Percentiles rank a stretch among this genome's conserved stretches.
These are phyloP conservation scores for Acmispon strigosus DNA, from an alignment of 306 rosid species.

Conservation along the genomic window DNA sequence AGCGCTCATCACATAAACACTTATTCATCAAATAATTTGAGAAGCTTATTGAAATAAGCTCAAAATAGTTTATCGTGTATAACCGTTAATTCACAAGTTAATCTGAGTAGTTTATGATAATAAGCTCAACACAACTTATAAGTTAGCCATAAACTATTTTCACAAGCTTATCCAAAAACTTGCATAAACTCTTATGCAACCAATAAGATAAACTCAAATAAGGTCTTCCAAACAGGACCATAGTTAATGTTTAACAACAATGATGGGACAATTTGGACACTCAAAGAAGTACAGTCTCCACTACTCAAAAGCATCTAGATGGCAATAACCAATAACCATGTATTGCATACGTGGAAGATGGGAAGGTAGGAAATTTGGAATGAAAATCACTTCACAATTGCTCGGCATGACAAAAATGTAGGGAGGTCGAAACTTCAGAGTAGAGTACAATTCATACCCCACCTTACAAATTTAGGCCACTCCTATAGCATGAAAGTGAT, in stretches of 20 bases:
- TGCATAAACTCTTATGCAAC: too few relatives aligned
- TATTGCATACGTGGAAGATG: neutral
- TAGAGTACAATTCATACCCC: neutral
- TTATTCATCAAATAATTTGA: too few relatives aligned
- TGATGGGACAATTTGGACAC: neutral
- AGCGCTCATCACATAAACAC: neutral
- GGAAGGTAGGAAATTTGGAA: constrained; percentile 2
- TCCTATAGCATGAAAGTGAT: constrained; percentile 25
- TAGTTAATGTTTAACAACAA: too few relatives aligned
- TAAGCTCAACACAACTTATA: too few relatives aligned
- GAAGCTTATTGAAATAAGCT: too few relatives aligned
- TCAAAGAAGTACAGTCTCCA: neutral
- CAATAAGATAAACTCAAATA: too few relatives aligned
- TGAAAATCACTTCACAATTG: constrained; percentile 17
- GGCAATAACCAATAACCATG: neutral
- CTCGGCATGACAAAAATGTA: constrained; percentile 15
- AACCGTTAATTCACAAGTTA: too few relatives aligned
- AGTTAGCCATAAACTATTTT: too few relatives aligned
- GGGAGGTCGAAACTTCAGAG: neutral
- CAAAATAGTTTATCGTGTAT: too few relatives aligned
- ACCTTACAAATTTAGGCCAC: constrained; percentile 18
- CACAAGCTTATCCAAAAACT: too few relatives aligned
- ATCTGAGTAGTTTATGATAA: too few relatives aligned
- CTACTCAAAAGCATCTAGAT: neutral
- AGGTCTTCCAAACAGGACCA: too few relatives aligned